Evolutionary conservation across 2,329 filamentous ascomycete species (phyloP).

Genomic region (Apiospora saccharicola): DNA sequence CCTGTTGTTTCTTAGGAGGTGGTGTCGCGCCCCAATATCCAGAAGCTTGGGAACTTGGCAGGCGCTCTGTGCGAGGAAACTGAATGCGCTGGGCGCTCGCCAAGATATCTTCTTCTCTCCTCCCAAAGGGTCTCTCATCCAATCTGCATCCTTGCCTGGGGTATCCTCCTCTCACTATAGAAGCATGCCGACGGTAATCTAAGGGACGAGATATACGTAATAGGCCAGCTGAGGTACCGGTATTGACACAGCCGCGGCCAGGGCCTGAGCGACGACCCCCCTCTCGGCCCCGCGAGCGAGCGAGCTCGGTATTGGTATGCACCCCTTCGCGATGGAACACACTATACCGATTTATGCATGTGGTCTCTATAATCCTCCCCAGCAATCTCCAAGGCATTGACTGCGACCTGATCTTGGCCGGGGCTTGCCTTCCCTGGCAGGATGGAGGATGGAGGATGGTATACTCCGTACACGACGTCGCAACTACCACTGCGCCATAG

Average conservation of each 20-base stretch:
- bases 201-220: neutral
- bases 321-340: neutral
- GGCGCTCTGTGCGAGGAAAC: neutral
- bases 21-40: neutral
- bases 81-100: neutral
- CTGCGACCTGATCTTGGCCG: neutral
- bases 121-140: neutral
- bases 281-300: neutral
- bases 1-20: neutral
- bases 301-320: conserved; percentile 3
- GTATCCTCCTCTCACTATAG: neutral
- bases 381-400: conserved; percentile 13
- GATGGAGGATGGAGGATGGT: too few species aligned
- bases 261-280: conserved; percentile 1
- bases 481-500: neutral
- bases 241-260: neutral
- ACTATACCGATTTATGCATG: neutral
- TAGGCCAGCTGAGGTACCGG: neutral
- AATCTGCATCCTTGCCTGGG: neutral
- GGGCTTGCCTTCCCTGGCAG: neutral
- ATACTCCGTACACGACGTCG: neutral
- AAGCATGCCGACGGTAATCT: conserved; percentile 6
- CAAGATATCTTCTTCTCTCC: neutral
- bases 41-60: conserved; percentile 14
- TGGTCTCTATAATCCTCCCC: conserved; percentile 1